phyloP scores from a whole-genome alignment of 2,329 filamentous ascomycete genomes.

The Calonectria ilicicola region DNA sequence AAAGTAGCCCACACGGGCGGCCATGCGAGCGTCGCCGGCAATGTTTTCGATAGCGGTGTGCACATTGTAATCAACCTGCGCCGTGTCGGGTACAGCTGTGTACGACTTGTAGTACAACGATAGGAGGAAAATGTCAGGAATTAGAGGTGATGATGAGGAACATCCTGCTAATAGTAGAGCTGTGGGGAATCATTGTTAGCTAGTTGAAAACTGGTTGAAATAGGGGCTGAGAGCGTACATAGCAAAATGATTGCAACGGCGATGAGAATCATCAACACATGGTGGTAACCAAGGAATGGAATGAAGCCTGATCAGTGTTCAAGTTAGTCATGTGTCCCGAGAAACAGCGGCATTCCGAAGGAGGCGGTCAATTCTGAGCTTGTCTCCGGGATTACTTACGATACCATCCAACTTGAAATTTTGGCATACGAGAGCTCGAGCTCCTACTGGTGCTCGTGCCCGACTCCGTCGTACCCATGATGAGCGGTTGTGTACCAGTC shows the following conservation, averaged over 20 bases:
- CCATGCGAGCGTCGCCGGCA: conserved; percentile 83
- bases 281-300: conserved; percentile 78
- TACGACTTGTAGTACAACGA: conserved; percentile 97
- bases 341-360: conserved; percentile 32
- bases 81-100: conserved; percentile 81
- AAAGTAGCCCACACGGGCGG: conserved; percentile 96
- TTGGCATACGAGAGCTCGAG: conserved; percentile 45
- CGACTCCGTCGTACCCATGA: conserved; percentile 40
- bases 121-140: conserved; percentile 96
- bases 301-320: conserved; percentile 63
- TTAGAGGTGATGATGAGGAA: conserved; percentile 94
- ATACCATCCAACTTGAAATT: conserved; percentile 62
- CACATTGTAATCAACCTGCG: conserved; percentile 92
- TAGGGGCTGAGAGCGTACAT: conserved; percentile 71
- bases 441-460: conserved; percentile 44
- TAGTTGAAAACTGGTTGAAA: background rate
- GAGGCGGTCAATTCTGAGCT: background rate
- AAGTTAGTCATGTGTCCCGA: conserved; percentile 35
- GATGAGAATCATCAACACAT: conserved; percentile 98
- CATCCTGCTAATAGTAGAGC: conserved; percentile 94
- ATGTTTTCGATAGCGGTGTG: conserved; percentile 90
- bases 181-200: conserved; percentile 51
- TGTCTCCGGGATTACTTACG: conserved; percentile 50
- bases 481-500: conserved; percentile 31
- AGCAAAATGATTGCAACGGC: conserved; percentile 93